Percentiles rank a stretch among this genome's conserved stretches.
These are phyloP conservation scores for Glaciozyma martinii DNA, from an alignment of 768 basidiomycete species.

Conservation along the genomic window DNA sequence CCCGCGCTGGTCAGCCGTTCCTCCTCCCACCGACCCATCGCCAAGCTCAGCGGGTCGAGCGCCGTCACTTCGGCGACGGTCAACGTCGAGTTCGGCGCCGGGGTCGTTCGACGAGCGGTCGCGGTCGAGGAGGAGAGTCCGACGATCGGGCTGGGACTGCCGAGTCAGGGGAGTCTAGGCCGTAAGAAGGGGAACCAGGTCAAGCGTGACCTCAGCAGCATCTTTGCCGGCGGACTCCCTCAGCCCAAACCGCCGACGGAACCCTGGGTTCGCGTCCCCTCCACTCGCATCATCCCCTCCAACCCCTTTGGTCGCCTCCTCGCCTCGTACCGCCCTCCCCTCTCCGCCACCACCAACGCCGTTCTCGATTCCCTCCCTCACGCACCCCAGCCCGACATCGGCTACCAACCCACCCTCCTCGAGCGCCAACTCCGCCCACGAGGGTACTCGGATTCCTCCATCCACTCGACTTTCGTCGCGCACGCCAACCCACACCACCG, in stretches of 20 bases:
- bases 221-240: constrained; percentile 68
- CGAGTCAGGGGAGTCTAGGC: neutral
- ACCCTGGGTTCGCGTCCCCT: constrained; percentile 64
- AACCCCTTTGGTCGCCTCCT: constrained; percentile 19
- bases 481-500: constrained; percentile 32
- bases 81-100: constrained; percentile 82
- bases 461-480: constrained; percentile 63
- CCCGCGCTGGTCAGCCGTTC: neutral
- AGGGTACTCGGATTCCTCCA: constrained; percentile 84
- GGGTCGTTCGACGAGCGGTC: constrained; percentile 21
- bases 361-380: constrained; percentile 53
- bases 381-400: constrained; percentile 43
- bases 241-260: constrained; percentile 48
- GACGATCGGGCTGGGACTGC: neutral
- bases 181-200: constrained; percentile 17
- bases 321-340: constrained; percentile 16
- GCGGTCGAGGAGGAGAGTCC: neutral
- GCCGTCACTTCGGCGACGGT: constrained; percentile 85
- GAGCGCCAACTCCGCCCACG: constrained; percentile 63
- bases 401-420: constrained; percentile 46
- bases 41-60: constrained; percentile 74
- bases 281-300: constrained; percentile 12
- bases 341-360: constrained; percentile 68
- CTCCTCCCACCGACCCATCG: constrained; percentile 43
- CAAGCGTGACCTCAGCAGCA: constrained; percentile 55